Percentiles rank a stretch among this genome's conserved stretches.
Evolutionary conservation across 2,329 filamentous ascomycete genomes (phyloP).

Genomic region (Aspergillus intermedius): DNA sequence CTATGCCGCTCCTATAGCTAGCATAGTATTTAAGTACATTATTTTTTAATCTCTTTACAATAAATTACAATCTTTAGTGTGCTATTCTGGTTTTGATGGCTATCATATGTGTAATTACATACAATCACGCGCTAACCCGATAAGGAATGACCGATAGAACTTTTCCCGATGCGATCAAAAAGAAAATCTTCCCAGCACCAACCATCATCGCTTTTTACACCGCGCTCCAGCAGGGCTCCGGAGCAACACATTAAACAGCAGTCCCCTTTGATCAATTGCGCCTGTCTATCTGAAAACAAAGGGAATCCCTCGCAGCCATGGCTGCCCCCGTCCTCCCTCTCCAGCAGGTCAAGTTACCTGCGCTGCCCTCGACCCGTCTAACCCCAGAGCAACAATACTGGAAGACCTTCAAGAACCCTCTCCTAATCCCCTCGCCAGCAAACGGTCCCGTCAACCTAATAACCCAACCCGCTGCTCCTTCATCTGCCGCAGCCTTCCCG

Average conservation of each 20-base stretch:
- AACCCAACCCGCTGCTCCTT: conserved; percentile 56
- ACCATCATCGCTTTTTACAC: neutral
- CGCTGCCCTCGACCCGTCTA: conserved; percentile 66
- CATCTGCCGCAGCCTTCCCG: conserved; percentile 35
- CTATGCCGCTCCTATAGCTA: neutral
- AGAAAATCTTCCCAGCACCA: neutral
- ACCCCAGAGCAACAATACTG: conserved; percentile 95
- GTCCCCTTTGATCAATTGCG: neutral
- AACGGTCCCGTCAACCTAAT: conserved; percentile 88
- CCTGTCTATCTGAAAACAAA: conserved; percentile 1
- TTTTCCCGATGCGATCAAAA: neutral
- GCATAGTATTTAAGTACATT: no score
- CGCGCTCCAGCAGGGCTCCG: neutral
- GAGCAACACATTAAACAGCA: neutral
- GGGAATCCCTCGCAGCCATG: conserved; percentile 48
- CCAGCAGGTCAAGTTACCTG: conserved; percentile 72
- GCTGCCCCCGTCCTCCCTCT: conserved; percentile 78
- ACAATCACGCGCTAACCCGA: neutral
- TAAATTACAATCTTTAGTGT: no score
- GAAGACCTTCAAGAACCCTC: conserved; percentile 87
- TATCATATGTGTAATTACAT: neutral
- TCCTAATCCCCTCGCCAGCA: conserved; percentile 83
- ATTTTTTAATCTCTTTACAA: no score
- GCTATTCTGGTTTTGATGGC: neutral
- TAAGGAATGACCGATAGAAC: neutral